Base-by-base conservation (phyloP, 2,329 filamentous ascomycete species). In the Hypoxylon rubiginosum region DNA sequence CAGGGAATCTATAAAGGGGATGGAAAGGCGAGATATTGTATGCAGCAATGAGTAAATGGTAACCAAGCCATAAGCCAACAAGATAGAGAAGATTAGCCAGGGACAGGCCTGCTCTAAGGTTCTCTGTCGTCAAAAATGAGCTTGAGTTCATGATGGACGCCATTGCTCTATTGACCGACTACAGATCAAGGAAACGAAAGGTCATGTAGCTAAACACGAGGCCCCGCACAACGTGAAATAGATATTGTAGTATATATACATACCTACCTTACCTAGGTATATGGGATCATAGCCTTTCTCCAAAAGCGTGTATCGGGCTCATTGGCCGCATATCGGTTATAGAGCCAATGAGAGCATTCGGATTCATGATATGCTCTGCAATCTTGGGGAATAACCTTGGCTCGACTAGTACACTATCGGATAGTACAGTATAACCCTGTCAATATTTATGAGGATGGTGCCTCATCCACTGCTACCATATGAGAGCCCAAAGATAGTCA, bases 1-100 rank as follows among this genome's bases (percentile, higher is more conserved):
- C 73, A 3, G 72, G 73, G 28, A 73, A 71, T 4, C 41, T 28
- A 36, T 58, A 54, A 7, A 74, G 66, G 11, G 71, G 64, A 21
- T 73, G 72, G 2, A 69, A 53, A 1, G 71, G 69, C 5, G 71
- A 73, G 28, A 72, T 43, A 52, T 73, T 73, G 49, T 72, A 73
- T 15, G 71, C 45, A n/a, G 61, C 54, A n/a, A 69, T 15, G 10
- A 49, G 32, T 10, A 71, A 17, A 17, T 62, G 56, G 24, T 72
- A 72, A 1, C 17, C 9, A 4, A 66, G 8, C 64, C 61, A 68
- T 15, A 69, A 26, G 6, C 59, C 48, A 10, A 62, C 7, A 3
- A 71, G 58, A 10, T 24, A 54, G 5, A 62, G 13, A 49, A 67
- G 24, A 34, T 36, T 55, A 7, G 19, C 15, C n/a, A 26, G n/a